A percentile compares a stretch with the other conserved stretches of the same genome.
Conservation (phyloP, 441 rosid genomes). For the Syzygium malaccense region DNA sequence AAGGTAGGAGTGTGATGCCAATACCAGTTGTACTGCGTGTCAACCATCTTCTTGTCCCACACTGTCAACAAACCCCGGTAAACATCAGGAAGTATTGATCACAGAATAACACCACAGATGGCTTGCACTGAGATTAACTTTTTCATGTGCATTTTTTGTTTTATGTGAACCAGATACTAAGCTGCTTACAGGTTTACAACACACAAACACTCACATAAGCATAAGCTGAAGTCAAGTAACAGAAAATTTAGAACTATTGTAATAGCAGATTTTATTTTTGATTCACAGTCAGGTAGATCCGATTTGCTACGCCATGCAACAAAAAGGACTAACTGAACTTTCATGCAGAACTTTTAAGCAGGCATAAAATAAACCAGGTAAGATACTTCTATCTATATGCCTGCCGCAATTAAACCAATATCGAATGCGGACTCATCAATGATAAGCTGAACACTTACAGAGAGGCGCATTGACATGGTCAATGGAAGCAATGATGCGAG, state of each 20-base stretch:
- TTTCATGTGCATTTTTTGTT: not conserved
- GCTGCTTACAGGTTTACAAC: not conserved
- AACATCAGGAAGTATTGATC: not conserved
- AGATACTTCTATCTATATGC: not conserved
- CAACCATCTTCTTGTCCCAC: slow-evolving; percentile 99
- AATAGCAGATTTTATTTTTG: not conserved
- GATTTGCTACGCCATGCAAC: not conserved
- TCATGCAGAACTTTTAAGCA: not conserved
- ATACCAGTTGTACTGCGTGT: slow-evolving; percentile 80
- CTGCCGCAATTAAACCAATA: not conserved
- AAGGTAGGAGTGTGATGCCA: slow-evolving; percentile 94
- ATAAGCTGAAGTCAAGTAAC: not conserved
- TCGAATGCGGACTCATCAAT: not conserved
- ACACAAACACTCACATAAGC: not conserved
- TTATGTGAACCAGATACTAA: not conserved
- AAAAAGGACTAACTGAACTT: not conserved
- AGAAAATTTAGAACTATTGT: not conserved
- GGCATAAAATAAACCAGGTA: not conserved
- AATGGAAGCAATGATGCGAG: slow-evolving; percentile 80
- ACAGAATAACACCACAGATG: not conserved
- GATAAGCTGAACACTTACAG: slow-evolving; percentile 38
- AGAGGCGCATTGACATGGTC: slow-evolving; percentile 89
- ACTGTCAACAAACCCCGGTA: slow-evolving; percentile 31
- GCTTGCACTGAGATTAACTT: not conserved
- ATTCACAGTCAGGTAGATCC: too few species aligned